A percentile compares a stretch with the other conserved stretches of the same genome.
Conservation (phyloP, 768 basidiomycete genomes). For the Kwoniella sp. region DNA sequence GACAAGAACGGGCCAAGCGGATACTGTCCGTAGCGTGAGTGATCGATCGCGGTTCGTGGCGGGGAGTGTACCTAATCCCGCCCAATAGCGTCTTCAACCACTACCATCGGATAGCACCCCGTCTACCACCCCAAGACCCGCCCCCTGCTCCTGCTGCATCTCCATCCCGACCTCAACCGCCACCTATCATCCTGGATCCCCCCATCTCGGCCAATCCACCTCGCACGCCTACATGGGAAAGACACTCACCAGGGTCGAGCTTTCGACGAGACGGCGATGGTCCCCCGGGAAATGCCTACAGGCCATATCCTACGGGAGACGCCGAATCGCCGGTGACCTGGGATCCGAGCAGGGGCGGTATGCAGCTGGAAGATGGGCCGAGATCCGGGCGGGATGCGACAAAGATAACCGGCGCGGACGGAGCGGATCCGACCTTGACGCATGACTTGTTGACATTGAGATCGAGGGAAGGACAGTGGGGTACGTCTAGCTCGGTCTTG, state of each 20-base stretch:
- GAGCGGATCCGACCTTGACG: conserved; percentile 37
- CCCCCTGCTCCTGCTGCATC: conserved; percentile 5
- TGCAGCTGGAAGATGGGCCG: conserved; percentile 19
- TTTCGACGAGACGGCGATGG: background rate
- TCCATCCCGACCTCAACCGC: conserved; percentile 3
- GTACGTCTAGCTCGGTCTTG: conserved; percentile 13
- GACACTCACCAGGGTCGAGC: background rate
- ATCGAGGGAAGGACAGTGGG: conserved; percentile 36
- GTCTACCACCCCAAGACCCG: conserved; percentile 27
- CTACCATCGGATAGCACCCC: conserved; percentile 69
- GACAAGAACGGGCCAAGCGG: conserved; percentile 89
- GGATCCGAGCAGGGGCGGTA: conserved; percentile 26
- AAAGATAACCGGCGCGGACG: conserved; percentile 16
- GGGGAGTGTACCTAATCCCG: background rate
- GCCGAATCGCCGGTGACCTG: background rate
- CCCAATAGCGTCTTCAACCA: conserved; percentile 79
- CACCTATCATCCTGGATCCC: conserved; percentile 13
- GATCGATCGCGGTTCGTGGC: background rate
- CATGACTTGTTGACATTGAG: conserved; percentile 30
- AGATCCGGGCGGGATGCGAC: conserved; percentile 20
- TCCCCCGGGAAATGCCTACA: background rate
- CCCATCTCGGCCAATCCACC: conserved; percentile 2
- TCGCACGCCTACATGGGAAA: background rate
- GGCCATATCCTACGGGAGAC: background rate
- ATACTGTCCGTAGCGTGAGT: conserved; percentile 88